Percentiles rank a stretch among this genome's conserved stretches.
These are phyloP conservation scores for Austroboletus eburneus DNA, from an alignment of 768 basidiomycete species.

Conservation along the genomic window DNA sequence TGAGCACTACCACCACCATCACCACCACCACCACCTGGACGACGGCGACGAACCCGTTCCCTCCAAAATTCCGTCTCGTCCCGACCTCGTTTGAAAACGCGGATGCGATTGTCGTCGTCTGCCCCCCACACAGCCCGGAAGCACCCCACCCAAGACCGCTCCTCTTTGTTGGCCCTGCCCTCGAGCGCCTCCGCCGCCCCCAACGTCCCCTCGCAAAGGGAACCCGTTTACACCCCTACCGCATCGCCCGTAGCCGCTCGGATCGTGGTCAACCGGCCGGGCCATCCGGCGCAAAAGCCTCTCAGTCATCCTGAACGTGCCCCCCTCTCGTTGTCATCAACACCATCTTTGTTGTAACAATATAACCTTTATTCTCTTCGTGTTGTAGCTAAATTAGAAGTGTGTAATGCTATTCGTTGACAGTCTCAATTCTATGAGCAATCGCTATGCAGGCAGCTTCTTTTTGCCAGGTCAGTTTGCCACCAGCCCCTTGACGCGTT, in stretches of 20 bases:
- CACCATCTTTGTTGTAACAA: no score
- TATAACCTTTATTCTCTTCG: no score
- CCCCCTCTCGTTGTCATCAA: no score
- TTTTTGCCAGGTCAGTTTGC: no score
- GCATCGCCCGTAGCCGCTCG: slow-evolving; percentile 33
- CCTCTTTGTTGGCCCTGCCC: slow-evolving; percentile 47
- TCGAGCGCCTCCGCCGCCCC: slow-evolving; percentile 44
- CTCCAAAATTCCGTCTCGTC: slow-evolving; percentile 38
- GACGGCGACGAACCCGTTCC: slow-evolving; percentile 9
- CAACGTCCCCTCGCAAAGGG: slow-evolving; percentile 40
- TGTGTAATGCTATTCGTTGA: no score
- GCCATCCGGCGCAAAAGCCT: neutral
- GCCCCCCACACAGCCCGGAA: slow-evolving; percentile 28
- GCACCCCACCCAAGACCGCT: slow-evolving; percentile 26
- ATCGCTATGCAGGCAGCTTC: no score
- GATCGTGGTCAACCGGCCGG: slow-evolving; percentile 8
- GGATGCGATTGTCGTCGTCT: slow-evolving; percentile 47
- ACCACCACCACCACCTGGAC: slow-evolving; percentile 25
- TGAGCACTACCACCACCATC: slow-evolving; percentile 40
- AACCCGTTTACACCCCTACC: slow-evolving; percentile 55
- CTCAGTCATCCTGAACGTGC: neutral
- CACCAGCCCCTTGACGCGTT: no score
- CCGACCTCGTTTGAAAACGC: slow-evolving; percentile 52
- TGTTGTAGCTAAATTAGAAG: no score
- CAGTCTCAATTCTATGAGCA: no score